Evolutionary conservation across 2,329 filamentous ascomycete genomes (phyloP).

Genomic region (Diaporthe citri): DNA sequence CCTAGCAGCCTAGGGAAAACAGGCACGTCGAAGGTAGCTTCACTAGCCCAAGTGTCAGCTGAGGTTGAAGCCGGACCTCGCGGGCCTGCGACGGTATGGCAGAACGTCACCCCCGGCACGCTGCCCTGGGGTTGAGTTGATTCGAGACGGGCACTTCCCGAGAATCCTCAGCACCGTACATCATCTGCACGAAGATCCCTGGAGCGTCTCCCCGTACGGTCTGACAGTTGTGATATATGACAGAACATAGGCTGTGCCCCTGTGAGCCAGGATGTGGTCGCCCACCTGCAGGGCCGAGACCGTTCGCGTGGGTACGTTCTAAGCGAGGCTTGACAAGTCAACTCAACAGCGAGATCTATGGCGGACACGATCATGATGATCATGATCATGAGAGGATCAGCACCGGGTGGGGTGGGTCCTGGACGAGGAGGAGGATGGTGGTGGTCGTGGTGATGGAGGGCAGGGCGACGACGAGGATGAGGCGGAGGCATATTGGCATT

Average conservation of each 20-base stretch:
- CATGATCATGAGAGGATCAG: slow-evolving; percentile 23
- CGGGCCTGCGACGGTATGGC: slow-evolving; percentile 9
- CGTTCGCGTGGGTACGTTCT: neutral
- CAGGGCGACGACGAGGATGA: neutral
- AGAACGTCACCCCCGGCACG: neutral
- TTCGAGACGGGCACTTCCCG: slow-evolving; percentile 20
- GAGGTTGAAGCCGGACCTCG: slow-evolving; percentile 36
- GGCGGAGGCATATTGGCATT: neutral
- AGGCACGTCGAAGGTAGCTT: neutral
- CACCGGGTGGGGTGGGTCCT: neutral
- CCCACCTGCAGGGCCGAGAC: slow-evolving; percentile 22
- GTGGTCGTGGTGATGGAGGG: neutral
- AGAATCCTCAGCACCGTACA: slow-evolving; percentile 22
- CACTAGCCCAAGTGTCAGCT: slow-evolving; percentile 38
- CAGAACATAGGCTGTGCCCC: neutral
- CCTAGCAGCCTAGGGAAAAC: neutral
- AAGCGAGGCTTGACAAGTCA: slow-evolving; percentile 27
- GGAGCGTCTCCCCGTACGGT: neutral
- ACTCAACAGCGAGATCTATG: slow-evolving; percentile 11
- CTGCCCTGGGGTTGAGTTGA: neutral
- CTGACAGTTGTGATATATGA: slow-evolving; percentile 31
- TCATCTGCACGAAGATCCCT: slow-evolving; percentile 4
- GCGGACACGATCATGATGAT: neutral
- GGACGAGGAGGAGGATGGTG: neutral
- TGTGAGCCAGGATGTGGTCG: slow-evolving; percentile 4